These are phyloP conservation scores for Xylariaceae sp. DNA, from an alignment of 2,329 filamentous ascomycete species.

Conservation along the genomic window DNA sequence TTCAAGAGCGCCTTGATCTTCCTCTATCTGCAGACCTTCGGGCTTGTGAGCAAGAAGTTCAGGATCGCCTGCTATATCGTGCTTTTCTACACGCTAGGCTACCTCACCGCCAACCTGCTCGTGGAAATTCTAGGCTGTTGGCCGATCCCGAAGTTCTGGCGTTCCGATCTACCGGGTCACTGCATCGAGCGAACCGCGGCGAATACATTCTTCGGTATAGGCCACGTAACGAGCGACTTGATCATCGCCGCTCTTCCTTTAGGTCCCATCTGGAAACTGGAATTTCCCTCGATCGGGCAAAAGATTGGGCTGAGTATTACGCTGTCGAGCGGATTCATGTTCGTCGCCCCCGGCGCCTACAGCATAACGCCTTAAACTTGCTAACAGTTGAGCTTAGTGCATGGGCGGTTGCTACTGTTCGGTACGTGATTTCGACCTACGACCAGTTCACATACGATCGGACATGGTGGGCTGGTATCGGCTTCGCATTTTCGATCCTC, in stretches of 20 bases:
- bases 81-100: slow-evolving; percentile 46
- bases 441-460: slow-evolving; percentile 30
- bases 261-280: slow-evolving; percentile 28
- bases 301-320: slow-evolving; percentile 31
- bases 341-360: slow-evolving; percentile 9
- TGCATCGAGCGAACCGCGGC: slow-evolving; percentile 29
- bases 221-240: slow-evolving; percentile 32
- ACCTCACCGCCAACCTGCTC: slow-evolving; percentile 57
- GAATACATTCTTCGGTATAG: slow-evolving; percentile 31
- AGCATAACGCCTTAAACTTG: not conserved
- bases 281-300: slow-evolving; percentile 27
- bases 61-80: slow-evolving; percentile 29
- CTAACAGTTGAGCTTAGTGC: slow-evolving; percentile 24
- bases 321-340: slow-evolving; percentile 31
- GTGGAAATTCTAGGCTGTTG: slow-evolving; percentile 31
- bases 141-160: slow-evolving; percentile 31
- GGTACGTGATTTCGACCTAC: slow-evolving; percentile 32
- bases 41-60: slow-evolving; percentile 27
- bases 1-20: slow-evolving; percentile 31
- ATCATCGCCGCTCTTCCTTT: slow-evolving; percentile 32
- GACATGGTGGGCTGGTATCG: slow-evolving; percentile 32
- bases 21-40: slow-evolving; percentile 31
- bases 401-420: slow-evolving; percentile 30
- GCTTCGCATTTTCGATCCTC: slow-evolving; percentile 31
- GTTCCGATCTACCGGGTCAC: slow-evolving; percentile 23